These are phyloP conservation scores for Colletotrichum tamarilloi DNA, from an alignment of 2,329 filamentous ascomycete genomes.

Conservation along the genomic window DNA sequence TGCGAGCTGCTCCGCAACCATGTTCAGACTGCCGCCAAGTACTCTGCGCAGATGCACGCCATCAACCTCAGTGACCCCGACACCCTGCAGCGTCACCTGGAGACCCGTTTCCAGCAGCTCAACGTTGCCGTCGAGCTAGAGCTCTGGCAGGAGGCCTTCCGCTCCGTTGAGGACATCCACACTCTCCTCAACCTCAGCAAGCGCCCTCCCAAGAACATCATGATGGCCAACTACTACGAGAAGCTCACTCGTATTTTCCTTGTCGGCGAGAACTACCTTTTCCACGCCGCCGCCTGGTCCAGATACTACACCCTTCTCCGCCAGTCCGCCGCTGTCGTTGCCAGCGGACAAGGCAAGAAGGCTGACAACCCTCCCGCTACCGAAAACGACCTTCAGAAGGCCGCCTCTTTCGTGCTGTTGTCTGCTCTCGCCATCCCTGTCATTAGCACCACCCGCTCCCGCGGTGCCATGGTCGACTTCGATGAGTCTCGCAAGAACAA, in stretches of 20 bases:
- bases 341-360: constrained; percentile 89
- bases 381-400: constrained; percentile 91
- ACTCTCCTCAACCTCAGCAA: constrained; percentile 97
- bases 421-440: constrained; percentile 98
- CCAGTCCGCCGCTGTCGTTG: constrained; percentile 85
- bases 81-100: constrained; percentile 94
- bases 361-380: constrained; percentile 91
- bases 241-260: constrained; percentile 99
- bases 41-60: constrained; percentile 98
- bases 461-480: constrained; percentile 94
- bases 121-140: constrained; percentile 98
- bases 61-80: constrained; percentile 99
- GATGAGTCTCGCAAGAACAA: constrained; percentile 99
- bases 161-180: constrained; percentile 98
- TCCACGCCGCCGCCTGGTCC: constrained; percentile 98
- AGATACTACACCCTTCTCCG: constrained; percentile 97
- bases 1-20: constrained; percentile 99
- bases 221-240: constrained; percentile 99
- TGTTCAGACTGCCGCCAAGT: constrained; percentile 98
- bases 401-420: constrained; percentile 93
- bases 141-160: constrained; percentile 99
- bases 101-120: constrained; percentile 97
- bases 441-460: constrained; percentile 97
- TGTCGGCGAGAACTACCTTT: constrained; percentile 98
- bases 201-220: constrained; percentile 96